Percentiles rank a stretch among this genome's conserved stretches.
Conservation (phyloP, 2,329 filamentous ascomycete species). For the Monosporascus sp. region DNA sequence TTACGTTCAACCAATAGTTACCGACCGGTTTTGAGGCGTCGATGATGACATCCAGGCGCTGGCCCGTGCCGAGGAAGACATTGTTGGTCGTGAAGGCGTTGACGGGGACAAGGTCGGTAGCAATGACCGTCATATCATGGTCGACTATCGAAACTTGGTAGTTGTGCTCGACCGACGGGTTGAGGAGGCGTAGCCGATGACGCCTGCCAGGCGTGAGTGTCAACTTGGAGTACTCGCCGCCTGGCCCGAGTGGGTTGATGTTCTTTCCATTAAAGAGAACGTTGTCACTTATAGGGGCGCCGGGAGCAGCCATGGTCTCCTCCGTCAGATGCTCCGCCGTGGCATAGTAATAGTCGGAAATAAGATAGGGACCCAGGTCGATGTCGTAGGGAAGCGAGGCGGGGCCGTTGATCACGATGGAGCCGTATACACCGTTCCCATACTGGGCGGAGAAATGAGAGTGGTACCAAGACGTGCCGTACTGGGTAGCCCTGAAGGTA, state of each 20-base stretch:
- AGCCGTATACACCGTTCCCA: slow-evolving; percentile 41
- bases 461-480: slow-evolving; percentile 32
- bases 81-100: slow-evolving; percentile 42
- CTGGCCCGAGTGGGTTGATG: slow-evolving; percentile 23
- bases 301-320: slow-evolving; percentile 10
- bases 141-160: slow-evolving; percentile 47
- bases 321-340: slow-evolving; percentile 23
- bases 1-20: slow-evolving; percentile 27
- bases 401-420: slow-evolving; percentile 42
- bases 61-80: slow-evolving; percentile 45
- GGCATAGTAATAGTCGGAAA: slow-evolving; percentile 49
- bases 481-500: slow-evolving; percentile 17
- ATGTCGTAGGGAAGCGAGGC: slow-evolving; percentile 38
- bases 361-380: slow-evolving; percentile 45
- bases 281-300: slow-evolving; percentile 27
- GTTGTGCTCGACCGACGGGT: slow-evolving; percentile 43
- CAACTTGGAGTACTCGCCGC: slow-evolving; percentile 26
- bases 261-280: slow-evolving; percentile 39
- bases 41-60: slow-evolving; percentile 41
- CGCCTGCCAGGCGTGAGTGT: slow-evolving; percentile 35
- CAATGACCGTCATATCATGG: slow-evolving; percentile 48
- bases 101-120: slow-evolving; percentile 48
- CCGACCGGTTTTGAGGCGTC: slow-evolving; percentile 28
- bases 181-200: slow-evolving; percentile 44
- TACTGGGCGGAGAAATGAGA: slow-evolving; percentile 40